These are phyloP conservation scores for Penicillium silybi DNA, from an alignment of 495 filamentous ascomycete genomes.

Conservation along the genomic window DNA sequence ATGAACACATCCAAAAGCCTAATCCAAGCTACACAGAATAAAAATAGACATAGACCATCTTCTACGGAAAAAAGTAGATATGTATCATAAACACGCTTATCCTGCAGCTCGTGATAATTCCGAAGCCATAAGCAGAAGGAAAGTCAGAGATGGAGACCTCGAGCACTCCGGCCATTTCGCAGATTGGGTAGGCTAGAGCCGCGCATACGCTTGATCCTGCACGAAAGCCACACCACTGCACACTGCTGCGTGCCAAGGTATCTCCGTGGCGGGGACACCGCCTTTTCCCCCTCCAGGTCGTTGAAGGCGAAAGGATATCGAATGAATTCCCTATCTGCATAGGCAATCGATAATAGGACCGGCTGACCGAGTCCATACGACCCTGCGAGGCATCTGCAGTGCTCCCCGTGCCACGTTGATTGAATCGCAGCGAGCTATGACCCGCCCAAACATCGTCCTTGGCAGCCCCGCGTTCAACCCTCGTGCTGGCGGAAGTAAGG, in stretches of 20 bases:
- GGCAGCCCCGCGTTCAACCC: slow-evolving; percentile 16
- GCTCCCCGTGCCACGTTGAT: slow-evolving; percentile 19
- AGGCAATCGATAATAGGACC: not conserved
- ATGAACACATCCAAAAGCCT: slow-evolving; percentile 2
- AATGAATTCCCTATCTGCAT: slow-evolving; percentile 4
- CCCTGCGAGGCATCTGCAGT: slow-evolving; percentile 15
- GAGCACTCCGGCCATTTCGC: not conserved
- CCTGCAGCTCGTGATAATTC: not conserved
- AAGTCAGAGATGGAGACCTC: not conserved
- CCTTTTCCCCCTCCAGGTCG: slow-evolving; percentile 15
- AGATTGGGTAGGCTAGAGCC: slow-evolving; percentile 10
- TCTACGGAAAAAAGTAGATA: not conserved
- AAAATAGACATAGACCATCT: too few relatives aligned
- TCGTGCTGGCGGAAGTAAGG: slow-evolving; percentile 9
- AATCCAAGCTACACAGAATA: not conserved
- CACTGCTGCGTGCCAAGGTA: slow-evolving; percentile 17
- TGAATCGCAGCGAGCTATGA: slow-evolving; percentile 1
- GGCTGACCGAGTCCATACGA: slow-evolving; percentile 10
- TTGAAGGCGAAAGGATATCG: not conserved
- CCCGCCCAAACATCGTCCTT: slow-evolving; percentile 7
- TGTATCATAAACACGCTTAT: not conserved
- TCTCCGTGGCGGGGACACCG: slow-evolving; percentile 24
- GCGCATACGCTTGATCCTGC: slow-evolving; percentile 16
- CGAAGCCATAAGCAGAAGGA: not conserved
- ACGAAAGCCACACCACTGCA: slow-evolving; percentile 12